Evolutionary conservation across 768 basidiomycete species (phyloP).

Genomic region (Podaxis sp.): DNA sequence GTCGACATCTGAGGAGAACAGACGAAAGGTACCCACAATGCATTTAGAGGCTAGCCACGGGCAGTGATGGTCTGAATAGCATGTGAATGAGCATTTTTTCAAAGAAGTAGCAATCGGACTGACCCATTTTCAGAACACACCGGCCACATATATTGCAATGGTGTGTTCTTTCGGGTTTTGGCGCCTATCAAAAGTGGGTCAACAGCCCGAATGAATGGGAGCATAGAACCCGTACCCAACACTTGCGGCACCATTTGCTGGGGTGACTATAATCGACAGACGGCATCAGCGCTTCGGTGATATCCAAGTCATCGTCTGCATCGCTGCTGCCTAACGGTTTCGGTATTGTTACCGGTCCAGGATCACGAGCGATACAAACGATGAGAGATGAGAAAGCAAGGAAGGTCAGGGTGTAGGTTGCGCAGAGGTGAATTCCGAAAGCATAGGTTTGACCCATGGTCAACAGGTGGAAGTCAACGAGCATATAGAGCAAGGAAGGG

Average conservation of each 20-base stretch:
- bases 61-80: constrained; percentile 72
- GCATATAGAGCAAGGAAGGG: constrained; percentile 64
- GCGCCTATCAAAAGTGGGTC: constrained; percentile 32
- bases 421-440: constrained; percentile 51
- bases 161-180: constrained; percentile 77
- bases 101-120: constrained; percentile 18
- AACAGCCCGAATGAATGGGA: neutral
- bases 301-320: constrained; percentile 36
- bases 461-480: constrained; percentile 62
- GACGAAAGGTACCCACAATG: constrained; percentile 45
- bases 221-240: constrained; percentile 43
- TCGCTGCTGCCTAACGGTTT: constrained; percentile 16
- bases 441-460: constrained; percentile 41
- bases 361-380: constrained; percentile 68
- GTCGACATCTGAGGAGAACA: neutral
- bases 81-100: constrained; percentile 9
- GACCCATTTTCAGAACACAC: constrained; percentile 85
- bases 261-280: constrained; percentile 39
- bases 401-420: constrained; percentile 63
- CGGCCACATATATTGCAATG: constrained; percentile 73
- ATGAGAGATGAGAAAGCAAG: constrained; percentile 70
- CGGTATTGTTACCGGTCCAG: constrained; percentile 51
- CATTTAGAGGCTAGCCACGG: constrained; percentile 79
- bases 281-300: constrained; percentile 62
- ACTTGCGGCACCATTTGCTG: constrained; percentile 73